Evolutionary conservation across 225 moss, liverwort and hornwort genomes (phyloP).

Genomic region (Pseudisothecium myosuroides): DNA sequence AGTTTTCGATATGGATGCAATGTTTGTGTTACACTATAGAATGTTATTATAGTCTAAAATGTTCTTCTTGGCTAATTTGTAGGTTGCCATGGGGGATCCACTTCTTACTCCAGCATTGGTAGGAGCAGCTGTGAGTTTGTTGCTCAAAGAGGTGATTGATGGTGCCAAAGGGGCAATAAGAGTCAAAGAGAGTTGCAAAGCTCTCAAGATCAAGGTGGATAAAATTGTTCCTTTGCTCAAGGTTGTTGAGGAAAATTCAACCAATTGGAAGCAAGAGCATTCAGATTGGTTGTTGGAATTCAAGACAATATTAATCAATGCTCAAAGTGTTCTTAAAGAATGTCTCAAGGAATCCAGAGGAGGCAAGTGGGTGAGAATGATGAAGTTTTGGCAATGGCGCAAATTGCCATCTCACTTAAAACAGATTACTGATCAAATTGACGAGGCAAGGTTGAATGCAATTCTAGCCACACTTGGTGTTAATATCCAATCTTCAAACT

Average conservation of each 20-base stretch:
- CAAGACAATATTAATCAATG: background rate
- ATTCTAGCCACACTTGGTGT: background rate
- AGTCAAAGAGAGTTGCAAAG: background rate
- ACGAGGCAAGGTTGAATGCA: background rate
- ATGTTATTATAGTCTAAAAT: background rate
- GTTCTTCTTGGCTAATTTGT: background rate
- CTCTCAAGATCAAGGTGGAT: background rate
- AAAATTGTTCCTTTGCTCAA: background rate
- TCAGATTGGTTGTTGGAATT: background rate
- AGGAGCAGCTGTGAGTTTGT: background rate
- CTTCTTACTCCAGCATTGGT: background rate
- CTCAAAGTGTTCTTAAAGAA: background rate
- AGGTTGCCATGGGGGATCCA: background rate
- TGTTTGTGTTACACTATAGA: background rate
- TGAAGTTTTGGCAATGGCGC: background rate
- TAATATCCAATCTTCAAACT: background rate
- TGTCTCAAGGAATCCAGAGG: fast-evolving
- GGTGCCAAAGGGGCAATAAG: background rate
- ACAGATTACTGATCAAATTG: background rate
- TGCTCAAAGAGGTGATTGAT: background rate
- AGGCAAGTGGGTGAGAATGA: fast-evolving
- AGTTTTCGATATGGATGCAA: no score
- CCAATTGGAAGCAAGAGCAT: background rate
- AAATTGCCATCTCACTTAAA: background rate
- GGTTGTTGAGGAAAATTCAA: background rate